Base-by-base conservation (phyloP, 2,329 filamentous ascomycete genomes). In the Cercospora zeae-maydis region DNA sequence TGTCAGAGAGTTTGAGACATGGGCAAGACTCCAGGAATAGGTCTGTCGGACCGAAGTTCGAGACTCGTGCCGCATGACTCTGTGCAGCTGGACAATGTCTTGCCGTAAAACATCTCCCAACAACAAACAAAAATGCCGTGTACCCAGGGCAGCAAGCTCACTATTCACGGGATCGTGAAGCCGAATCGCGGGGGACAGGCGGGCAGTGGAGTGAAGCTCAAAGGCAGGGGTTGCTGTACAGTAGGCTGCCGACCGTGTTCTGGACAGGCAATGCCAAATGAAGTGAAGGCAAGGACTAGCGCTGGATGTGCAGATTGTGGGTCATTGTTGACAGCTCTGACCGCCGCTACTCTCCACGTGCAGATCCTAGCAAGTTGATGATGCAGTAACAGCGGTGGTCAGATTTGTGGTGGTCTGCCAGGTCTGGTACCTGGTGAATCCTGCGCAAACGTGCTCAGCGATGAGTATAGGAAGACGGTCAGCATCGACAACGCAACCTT, bases 1-100 rank as follows among this genome's bases (percentile, higher is more conserved):
- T n/a, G n/a, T n/a, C 45, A 37, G 6, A 64, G 64, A 10, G 62
- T 69, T 10, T 31, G 34, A 53, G 51, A 34, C 51, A 33, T 31
- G 19, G 11, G 51, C 31, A 47, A 37, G 14, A 51, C 36, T 36
- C 13, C 21, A 42, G 60, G 58, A 16, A 49, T 13, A 33, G 33
- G 24, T 10, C 54, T 59, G 4, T 36, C 57, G 24, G 19, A 37
- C 33, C 59, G 55, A 33, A 55, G 63, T 24, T 58, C 63, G 47
- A 55, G 24, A 31, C n/a, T 61, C 34, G n/a, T n/a, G n/a, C 55
- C 31, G 13, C 49, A 67, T 36, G 66, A 66, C 24, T 66, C 64
- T 57, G 58, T 60, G 53, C 30, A 42, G 1, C 56, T 52, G 4
- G 19, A 62, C 31, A 64, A 65, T 30, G 39, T 45, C 39, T 45